Evolutionary conservation across 345 rosid genomes (phyloP), one percentile per base, ranked within the genome.

Genomic region (Syzygium grande): DNA sequence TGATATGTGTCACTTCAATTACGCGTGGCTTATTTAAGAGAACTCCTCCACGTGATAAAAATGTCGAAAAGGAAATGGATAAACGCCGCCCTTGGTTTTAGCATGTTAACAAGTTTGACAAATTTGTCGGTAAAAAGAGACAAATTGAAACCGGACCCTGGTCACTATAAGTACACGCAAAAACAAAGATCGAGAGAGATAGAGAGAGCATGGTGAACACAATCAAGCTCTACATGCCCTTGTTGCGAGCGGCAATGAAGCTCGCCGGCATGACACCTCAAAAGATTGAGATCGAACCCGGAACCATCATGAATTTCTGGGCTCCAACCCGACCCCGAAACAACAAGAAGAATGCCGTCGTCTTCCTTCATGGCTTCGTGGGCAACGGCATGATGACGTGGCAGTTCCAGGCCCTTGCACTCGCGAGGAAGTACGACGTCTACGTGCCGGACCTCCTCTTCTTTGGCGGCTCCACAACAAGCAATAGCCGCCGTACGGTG

Each of bases 371-470:
- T 30, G 91, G 93, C 22, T 92, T 93, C 16, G 91, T 41, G 0
- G 43, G 78, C 4, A 56, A 89, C 9, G 95, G 95, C 49, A 90
- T 93, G 52, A 13, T 89, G 1, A 91, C 94, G 3, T 92, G 96
- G 95, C 90, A 87, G 51, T 86, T 89, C 79, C 95, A 90, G 78
- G 92, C 86, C 27, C 85, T 91, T 3, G 87, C 92, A 9, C 85
- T 94, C 23, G 89, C 93, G 8, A 80, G 68, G 85, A 61, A 58
- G 2, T 93, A 94, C 43, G 84, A 88, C 3, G 90, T 94, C 59
- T 94, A 93, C 85, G 93, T 92, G 15, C 95, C 95, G 2, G 93
- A 94, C 90, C 73, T 94, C 17, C 87, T 91, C 73, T 93, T 94
- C 91, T 94, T 93, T n/a, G 96, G 93, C 0, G 88, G 86, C 49